Percentiles rank a stretch among this genome's conserved stretches.
phyloP scores from a whole-genome alignment of 257 asterid genomes.

The Plantago ovata region DNA sequence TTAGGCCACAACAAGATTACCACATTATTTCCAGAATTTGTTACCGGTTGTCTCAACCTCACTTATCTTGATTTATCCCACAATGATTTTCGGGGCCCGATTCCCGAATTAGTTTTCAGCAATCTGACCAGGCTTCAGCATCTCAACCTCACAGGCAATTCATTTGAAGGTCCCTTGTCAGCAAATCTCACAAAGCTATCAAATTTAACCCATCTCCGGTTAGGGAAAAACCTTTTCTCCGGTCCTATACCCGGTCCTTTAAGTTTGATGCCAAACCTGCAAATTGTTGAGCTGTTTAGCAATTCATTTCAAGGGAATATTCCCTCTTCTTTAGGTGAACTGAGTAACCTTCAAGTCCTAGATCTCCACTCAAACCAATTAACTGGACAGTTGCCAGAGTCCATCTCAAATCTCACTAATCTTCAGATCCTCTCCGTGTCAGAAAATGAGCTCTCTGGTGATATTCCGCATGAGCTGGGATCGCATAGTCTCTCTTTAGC shows the following conservation, averaged over 20 bases:
- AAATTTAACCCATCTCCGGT: conserved; percentile 38
- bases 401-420: conserved; percentile 41
- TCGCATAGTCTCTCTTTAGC: conserved; percentile 32
- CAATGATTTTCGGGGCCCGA: conserved; percentile 48
- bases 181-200: conserved; percentile 41
- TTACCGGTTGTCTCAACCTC: conserved; percentile 46
- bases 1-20: conserved; percentile 38
- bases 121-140: conserved; percentile 45
- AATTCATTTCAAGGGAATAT: conserved; percentile 53
- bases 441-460: conserved; percentile 46
- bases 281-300: conserved; percentile 35
- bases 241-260: conserved; percentile 45
- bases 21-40: conserved; percentile 51
- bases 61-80: conserved; percentile 55
- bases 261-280: conserved; percentile 30
- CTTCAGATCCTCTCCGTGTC: conserved; percentile 36
- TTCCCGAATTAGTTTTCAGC: conserved; percentile 52
- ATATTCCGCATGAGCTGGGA: conserved; percentile 59
- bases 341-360: conserved; percentile 23
- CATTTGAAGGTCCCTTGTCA: conserved; percentile 51
- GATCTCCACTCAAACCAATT: conserved; percentile 46
- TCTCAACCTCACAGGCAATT: conserved; percentile 42
- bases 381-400: conserved; percentile 56
- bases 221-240: conserved; percentile 39
- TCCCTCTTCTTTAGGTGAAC: conserved; percentile 38